These are phyloP conservation scores for Penicillium freii DNA, from an alignment of 2,329 filamentous ascomycete species.

Conservation along the genomic window DNA sequence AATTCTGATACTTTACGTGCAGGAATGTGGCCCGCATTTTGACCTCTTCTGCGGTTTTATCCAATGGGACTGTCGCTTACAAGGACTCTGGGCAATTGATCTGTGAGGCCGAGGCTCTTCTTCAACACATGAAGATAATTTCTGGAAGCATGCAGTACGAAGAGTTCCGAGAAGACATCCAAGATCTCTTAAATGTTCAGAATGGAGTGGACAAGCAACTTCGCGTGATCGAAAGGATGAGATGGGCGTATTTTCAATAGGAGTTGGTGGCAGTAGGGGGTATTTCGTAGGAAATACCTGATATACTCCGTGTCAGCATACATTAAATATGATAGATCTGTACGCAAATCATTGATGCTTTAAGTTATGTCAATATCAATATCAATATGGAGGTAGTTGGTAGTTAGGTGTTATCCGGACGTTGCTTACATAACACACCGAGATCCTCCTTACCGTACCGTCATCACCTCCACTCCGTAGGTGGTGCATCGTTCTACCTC, in stretches of 20 bases:
- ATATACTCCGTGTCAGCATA: not conserved
- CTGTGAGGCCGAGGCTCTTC: conserved; percentile 82
- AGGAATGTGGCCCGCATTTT: conserved; percentile 81
- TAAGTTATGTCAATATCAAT: too few relatives aligned
- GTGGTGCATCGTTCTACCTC: conserved; percentile 2
- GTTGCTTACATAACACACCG: conserved; percentile 2
- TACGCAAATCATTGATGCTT: not conserved
- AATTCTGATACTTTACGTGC: conserved; percentile 2
- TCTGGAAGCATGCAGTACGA: conserved; percentile 73
- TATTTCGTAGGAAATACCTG: not conserved
- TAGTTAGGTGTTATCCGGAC: not conserved
- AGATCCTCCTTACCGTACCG: conserved; percentile 17
- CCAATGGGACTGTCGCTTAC: conserved; percentile 76
- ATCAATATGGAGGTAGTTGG: too few relatives aligned
- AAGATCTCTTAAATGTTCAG: conserved; percentile 77
- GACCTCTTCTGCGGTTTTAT: conserved; percentile 60
- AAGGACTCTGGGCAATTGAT: conserved; percentile 89
- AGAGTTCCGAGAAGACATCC: conserved; percentile 85
- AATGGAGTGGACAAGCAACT: conserved; percentile 75
- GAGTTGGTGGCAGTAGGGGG: too few relatives aligned
- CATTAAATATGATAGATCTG: too few relatives aligned
- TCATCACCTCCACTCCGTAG: conserved; percentile 14
- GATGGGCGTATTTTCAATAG: conserved; percentile 88
- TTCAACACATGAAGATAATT: conserved; percentile 63
- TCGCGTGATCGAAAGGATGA: conserved; percentile 75